Percentiles rank a stretch among this genome's conserved stretches.
Conservation (phyloP, 2,329 filamentous ascomycete species). For the Nothopassalora personata region DNA sequence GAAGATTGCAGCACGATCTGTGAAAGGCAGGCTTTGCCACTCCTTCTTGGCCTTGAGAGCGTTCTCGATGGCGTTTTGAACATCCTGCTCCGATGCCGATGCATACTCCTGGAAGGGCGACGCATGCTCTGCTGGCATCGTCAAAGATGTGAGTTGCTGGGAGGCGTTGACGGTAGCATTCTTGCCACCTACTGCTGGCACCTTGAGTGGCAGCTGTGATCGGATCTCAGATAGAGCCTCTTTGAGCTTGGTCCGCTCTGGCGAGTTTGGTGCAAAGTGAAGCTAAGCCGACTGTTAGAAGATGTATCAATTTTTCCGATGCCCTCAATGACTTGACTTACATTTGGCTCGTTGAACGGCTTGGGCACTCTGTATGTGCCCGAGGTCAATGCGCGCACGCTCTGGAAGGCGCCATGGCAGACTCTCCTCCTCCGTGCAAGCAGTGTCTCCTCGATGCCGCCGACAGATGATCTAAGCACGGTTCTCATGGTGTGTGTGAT, state of each 20-base stretch:
- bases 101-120: slow-evolving; percentile 75
- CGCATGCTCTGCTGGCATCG: slow-evolving; percentile 75
- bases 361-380: slow-evolving; percentile 14
- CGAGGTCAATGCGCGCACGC: slow-evolving; percentile 11
- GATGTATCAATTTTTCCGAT: not conserved
- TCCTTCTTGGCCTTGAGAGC: slow-evolving; percentile 77
- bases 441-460: slow-evolving; percentile 1
- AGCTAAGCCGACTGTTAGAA: slow-evolving; percentile 52
- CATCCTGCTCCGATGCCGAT: slow-evolving; percentile 68
- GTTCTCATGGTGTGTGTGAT: not conserved
- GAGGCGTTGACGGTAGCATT: slow-evolving; percentile 52
- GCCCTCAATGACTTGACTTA: not conserved
- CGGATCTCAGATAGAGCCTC: slow-evolving; percentile 66
- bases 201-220: slow-evolving; percentile 62
- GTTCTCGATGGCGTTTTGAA: slow-evolving; percentile 71
- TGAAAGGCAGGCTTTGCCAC: slow-evolving; percentile 85
- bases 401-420: not conserved
- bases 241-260: slow-evolving; percentile 68
- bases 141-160: slow-evolving; percentile 60
- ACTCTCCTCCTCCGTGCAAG: not conserved
- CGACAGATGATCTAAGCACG: not conserved
- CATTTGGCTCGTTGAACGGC: slow-evolving; percentile 16
- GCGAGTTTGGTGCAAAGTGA: slow-evolving; percentile 76
- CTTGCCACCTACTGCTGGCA: slow-evolving; percentile 76
- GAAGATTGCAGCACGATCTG: slow-evolving; percentile 85